phyloP scores from a whole-genome alignment of 768 basidiomycete species.

The Lactarius evosmus region DNA sequence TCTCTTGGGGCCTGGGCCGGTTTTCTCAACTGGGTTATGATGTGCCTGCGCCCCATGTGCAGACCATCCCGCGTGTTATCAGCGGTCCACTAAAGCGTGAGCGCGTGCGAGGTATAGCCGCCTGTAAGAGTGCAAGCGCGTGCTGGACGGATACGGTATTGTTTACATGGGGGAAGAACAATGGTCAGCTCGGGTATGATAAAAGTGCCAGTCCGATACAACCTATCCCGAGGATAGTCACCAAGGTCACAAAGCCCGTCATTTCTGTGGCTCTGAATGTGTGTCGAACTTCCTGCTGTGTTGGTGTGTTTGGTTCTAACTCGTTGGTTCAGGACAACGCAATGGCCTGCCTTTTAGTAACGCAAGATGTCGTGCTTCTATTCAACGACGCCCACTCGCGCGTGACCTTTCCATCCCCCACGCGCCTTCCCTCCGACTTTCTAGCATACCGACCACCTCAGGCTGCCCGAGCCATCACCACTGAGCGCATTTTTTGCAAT shows the following conservation, averaged over 20 bases:
- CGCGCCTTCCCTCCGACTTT: constrained; percentile 42
- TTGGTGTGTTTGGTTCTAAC: constrained; percentile 2
- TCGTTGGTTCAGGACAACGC: constrained; percentile 60
- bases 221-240: constrained; percentile 73
- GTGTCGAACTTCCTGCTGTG: constrained; percentile 33
- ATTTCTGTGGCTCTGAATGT: constrained; percentile 73
- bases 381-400: constrained; percentile 74
- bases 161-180: constrained; percentile 92
- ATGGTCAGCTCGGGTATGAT: constrained; percentile 90
- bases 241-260: constrained; percentile 69
- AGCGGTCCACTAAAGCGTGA: constrained; percentile 75
- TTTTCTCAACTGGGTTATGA: constrained; percentile 88
- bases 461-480: constrained; percentile 61
- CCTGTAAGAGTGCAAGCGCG: constrained; percentile 80
- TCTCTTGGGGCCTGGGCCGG: constrained; percentile 88
- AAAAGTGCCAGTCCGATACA: constrained; percentile 71
- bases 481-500: constrained; percentile 74
- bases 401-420: constrained; percentile 67
- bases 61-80: constrained; percentile 72
- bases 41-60: constrained; percentile 61
- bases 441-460: constrained; percentile 79
- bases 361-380: constrained; percentile 77
- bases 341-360: constrained; percentile 76
- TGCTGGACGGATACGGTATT: constrained; percentile 77
- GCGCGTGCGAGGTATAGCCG: constrained; percentile 74